phyloP scores from a whole-genome alignment of 306 rosid genomes.

The Dryas drummondii region DNA sequence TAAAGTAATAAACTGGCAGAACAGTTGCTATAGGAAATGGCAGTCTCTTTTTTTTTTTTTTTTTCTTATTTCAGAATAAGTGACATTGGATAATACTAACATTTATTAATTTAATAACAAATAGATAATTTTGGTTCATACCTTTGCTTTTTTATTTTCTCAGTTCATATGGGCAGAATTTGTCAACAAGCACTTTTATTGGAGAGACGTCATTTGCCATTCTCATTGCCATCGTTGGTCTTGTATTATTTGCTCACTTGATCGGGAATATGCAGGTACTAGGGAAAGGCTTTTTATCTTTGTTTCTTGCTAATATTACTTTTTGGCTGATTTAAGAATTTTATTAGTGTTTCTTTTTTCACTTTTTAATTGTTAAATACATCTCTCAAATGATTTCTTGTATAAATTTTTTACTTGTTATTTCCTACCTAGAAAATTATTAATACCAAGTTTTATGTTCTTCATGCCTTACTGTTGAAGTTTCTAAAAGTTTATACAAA shows the following conservation, averaged over 20 bases:
- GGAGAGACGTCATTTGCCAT: constrained; percentile 94
- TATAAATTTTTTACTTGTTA: constrained; percentile 1
- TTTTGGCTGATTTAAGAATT: constrained; percentile 14
- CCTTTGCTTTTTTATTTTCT: constrained; percentile 33
- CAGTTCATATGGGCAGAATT: constrained; percentile 97
- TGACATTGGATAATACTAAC: not conserved
- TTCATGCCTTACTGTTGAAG: not conserved
- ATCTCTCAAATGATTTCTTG: not conserved
- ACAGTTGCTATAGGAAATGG: not conserved
- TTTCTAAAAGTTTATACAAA: not conserved
- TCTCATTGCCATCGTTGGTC: constrained; percentile 94
- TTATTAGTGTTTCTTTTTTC: not conserved
- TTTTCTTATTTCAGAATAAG: constrained; percentile 1
- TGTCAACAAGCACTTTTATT: constrained; percentile 75
- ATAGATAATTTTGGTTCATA: constrained; percentile 2
- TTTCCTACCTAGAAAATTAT: not conserved
- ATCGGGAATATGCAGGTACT: constrained; percentile 99
- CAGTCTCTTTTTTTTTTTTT: not conserved
- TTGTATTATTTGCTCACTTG: constrained; percentile 88
- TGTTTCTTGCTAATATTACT: constrained; percentile 20
- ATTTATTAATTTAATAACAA: not conserved
- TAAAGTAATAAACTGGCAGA: not conserved
- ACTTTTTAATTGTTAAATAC: constrained; percentile 1
- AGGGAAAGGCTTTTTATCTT: constrained; percentile 3
- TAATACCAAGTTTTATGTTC: not conserved